phyloP scores from a whole-genome alignment of 2,329 filamentous ascomycete species.

The Aspergillus alliaceus region DNA sequence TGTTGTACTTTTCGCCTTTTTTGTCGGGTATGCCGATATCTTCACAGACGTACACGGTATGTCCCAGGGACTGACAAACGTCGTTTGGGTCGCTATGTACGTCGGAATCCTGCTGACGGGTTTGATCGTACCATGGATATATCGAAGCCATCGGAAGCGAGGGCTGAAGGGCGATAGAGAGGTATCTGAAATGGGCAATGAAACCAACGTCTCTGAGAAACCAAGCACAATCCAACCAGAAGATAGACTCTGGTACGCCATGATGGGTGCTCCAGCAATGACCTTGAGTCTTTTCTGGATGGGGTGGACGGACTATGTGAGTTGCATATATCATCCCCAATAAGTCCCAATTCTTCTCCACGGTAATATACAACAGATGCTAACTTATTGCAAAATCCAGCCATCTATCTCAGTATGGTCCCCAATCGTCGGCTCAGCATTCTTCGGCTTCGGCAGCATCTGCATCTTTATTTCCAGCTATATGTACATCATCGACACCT shows the following conservation, averaged over 20 bases:
- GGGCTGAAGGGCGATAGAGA: too few relatives aligned
- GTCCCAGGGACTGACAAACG: conserved; percentile 47
- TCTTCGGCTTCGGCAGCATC: conserved; percentile 55
- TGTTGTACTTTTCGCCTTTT: conserved; percentile 33
- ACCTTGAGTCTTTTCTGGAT: conserved; percentile 60
- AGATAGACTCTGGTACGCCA: conserved; percentile 56
- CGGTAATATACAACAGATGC: too few relatives aligned
- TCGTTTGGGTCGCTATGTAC: conserved; percentile 53
- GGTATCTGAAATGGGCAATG: too few relatives aligned
- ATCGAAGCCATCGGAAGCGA: conserved; percentile 47
- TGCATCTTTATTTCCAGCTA: conserved; percentile 54
- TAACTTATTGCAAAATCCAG: too few relatives aligned
- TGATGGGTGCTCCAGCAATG: conserved; percentile 52
- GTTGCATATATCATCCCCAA: neutral
- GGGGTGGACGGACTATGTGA: conserved; percentile 51
- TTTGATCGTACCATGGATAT: conserved; percentile 47
- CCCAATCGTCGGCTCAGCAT: conserved; percentile 49
- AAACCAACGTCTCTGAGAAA: too few relatives aligned
- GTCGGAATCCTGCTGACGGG: conserved; percentile 41
- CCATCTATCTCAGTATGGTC: conserved; percentile 53
- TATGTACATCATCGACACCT: conserved; percentile 60
- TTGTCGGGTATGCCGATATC: conserved; percentile 52
- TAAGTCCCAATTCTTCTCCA: too few relatives aligned
- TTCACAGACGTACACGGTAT: conserved; percentile 52
- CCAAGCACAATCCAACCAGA: conserved; percentile 44